These are phyloP conservation scores for Dioszegia aurantiaca DNA, from an alignment of 768 basidiomycete species.

Conservation along the genomic window DNA sequence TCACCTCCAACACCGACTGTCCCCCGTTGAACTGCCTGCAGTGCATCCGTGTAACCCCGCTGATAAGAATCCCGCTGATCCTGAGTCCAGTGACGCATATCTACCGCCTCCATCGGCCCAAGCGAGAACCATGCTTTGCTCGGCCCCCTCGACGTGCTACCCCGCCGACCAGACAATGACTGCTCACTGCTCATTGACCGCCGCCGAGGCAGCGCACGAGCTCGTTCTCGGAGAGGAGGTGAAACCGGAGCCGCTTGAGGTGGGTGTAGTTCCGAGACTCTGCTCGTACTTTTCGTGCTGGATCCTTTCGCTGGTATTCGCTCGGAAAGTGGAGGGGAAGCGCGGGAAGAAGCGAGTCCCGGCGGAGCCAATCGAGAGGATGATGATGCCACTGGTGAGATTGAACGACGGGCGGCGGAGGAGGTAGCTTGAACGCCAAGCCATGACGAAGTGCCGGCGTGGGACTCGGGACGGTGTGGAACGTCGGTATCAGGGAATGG, in stretches of 20 bases:
- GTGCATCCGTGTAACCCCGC: constrained; percentile 26
- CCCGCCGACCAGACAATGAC: neutral
- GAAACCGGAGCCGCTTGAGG: neutral
- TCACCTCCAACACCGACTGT: constrained; percentile 17
- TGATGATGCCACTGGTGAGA: too few relatives aligned
- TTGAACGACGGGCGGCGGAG: too few relatives aligned
- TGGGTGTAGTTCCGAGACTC: too few relatives aligned
- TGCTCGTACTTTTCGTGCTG: too few relatives aligned
- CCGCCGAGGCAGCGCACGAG: neutral
- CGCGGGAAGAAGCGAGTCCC: too few relatives aligned
- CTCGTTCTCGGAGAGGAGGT: neutral
- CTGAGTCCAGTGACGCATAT: constrained; percentile 17
- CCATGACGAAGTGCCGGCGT: too few relatives aligned
- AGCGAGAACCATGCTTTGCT: constrained; percentile 22
- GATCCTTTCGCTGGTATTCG: too few relatives aligned
- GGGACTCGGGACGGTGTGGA: neutral
- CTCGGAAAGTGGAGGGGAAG: too few relatives aligned
- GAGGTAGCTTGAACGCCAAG: too few relatives aligned
- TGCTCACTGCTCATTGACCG: neutral
- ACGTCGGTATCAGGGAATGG: too few relatives aligned
- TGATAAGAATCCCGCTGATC: constrained; percentile 15
- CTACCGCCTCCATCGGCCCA: constrained; percentile 5
- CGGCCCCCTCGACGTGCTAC: neutral
- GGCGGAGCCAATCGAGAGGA: too few relatives aligned
- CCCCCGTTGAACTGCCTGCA: constrained; percentile 22